Percentiles rank a stretch among this genome's conserved stretches.
These are phyloP conservation scores for Fusarium sulawesiense DNA, from an alignment of 2,329 filamentous ascomycete species.

Conservation along the genomic window DNA sequence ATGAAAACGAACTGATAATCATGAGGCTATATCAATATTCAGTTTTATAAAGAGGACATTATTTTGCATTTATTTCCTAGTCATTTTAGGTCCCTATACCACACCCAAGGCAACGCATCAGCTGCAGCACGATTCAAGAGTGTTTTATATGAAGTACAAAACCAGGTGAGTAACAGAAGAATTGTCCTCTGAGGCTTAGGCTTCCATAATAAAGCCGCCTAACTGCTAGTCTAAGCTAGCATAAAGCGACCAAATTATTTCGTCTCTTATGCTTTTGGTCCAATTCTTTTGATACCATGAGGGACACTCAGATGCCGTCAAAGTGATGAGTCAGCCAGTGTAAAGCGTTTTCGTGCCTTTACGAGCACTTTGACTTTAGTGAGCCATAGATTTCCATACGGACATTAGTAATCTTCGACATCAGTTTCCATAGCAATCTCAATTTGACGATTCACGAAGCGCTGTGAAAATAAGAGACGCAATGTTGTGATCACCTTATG, in stretches of 20 bases:
- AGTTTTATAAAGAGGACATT: neutral
- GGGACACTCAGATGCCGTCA: neutral
- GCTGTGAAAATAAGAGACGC: too few relatives aligned
- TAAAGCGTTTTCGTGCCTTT: neutral
- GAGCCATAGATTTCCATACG: neutral
- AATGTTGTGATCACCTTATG: too few relatives aligned
- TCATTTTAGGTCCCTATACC: neutral
- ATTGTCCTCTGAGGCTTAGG: too few relatives aligned
- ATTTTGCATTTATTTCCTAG: neutral
- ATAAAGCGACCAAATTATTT: too few relatives aligned
- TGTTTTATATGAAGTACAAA: neutral
- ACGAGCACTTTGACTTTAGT: neutral
- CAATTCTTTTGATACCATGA: too few relatives aligned
- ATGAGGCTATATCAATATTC: neutral
- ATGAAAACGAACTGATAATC: neutral
- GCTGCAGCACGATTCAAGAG: neutral
- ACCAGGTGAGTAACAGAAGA: neutral
- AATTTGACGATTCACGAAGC: neutral
- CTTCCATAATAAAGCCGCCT: too few relatives aligned
- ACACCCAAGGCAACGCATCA: neutral
- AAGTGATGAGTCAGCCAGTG: neutral
- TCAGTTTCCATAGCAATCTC: neutral
- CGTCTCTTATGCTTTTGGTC: too few relatives aligned
- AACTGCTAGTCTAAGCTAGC: too few relatives aligned
- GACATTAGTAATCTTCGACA: neutral